phyloP scores from a whole-genome alignment of 805 yeast species.

The Saturnispora quitensis region DNA sequence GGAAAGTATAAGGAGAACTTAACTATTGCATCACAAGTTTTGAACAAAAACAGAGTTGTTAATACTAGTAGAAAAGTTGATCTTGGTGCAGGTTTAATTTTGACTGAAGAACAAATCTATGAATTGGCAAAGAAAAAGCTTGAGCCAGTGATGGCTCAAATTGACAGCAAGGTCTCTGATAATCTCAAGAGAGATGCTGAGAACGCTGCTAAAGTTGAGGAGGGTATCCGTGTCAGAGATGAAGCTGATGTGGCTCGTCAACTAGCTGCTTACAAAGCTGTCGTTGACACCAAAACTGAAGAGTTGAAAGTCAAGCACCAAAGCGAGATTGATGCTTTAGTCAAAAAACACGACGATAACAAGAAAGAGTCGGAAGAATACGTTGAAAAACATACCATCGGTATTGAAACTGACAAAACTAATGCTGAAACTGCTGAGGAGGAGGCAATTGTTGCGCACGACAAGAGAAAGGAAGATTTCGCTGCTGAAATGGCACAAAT shows the following conservation, averaged over 20 bases:
- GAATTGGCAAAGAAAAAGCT: conserved; percentile 48
- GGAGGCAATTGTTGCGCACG: conserved; percentile 39
- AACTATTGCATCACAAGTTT: conserved; percentile 37
- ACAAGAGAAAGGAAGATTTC: conserved; percentile 34
- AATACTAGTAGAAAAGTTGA: conserved; percentile 42
- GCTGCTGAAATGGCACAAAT: conserved; percentile 36
- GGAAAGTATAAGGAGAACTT: conserved; percentile 41
- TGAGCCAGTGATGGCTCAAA: conserved; percentile 42
- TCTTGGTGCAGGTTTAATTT: conserved; percentile 44
- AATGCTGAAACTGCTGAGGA: conserved; percentile 40
- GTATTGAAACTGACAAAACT: conserved; percentile 36
- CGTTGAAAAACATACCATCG: conserved; percentile 32
- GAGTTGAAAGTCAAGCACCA: conserved; percentile 19
- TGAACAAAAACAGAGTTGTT: conserved; percentile 33
- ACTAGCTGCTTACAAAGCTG: conserved; percentile 29
- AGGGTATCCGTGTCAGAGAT: conserved; percentile 24
- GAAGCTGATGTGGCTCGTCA: conserved; percentile 28
- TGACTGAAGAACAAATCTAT: conserved; percentile 47
- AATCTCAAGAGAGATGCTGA: conserved; percentile 27
- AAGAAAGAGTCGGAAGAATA: conserved; percentile 30
- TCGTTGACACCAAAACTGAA: conserved; percentile 35
- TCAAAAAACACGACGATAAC: conserved; percentile 19
- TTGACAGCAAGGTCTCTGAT: conserved; percentile 39
- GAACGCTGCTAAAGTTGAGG: conserved; percentile 22
- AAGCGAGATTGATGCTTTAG: conserved; percentile 18